These are phyloP conservation scores for Cordia subcordata DNA, from an alignment of 257 asterid species.

Conservation along the genomic window DNA sequence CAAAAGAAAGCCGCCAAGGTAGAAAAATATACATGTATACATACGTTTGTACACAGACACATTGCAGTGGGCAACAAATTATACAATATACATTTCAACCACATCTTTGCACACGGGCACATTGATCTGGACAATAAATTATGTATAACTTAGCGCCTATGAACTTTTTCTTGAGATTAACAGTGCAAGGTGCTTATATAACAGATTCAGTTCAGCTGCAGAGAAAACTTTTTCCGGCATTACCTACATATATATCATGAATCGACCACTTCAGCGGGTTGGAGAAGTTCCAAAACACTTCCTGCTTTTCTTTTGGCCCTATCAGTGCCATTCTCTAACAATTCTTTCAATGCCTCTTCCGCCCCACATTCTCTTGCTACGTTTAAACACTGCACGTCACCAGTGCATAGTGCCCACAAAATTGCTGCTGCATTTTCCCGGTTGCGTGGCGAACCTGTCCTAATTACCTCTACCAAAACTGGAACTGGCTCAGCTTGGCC, in stretches of 20 bases:
- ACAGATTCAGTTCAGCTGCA: too few relatives aligned
- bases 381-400: constrained; percentile 41
- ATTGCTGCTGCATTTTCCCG: constrained; percentile 86
- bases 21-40: not conserved
- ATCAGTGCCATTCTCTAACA: constrained; percentile 80
- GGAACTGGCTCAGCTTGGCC: constrained; percentile 69
- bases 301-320: constrained; percentile 91
- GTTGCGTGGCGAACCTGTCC: constrained; percentile 79
- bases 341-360: constrained; percentile 73
- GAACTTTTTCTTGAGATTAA: too few relatives aligned
- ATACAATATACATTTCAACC: too few relatives aligned
- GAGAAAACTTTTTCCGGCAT: not conserved
- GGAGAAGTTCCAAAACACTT: constrained; percentile 73
- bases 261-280: constrained; percentile 39
- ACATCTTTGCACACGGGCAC: too few relatives aligned
- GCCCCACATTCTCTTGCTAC: constrained; percentile 73
- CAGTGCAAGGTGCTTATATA: too few relatives aligned
- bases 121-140: not conserved
- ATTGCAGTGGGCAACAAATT: not conserved
- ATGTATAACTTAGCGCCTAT: not conserved
- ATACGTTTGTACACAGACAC: too few relatives aligned
- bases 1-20: not conserved
- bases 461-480: constrained; percentile 59
- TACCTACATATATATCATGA: constrained; percentile 24
- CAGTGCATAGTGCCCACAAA: constrained; percentile 74